Evolutionary conservation across 1,284 basidiomycete species (phyloP).

Genomic region (Apiotrichum sp.): DNA sequence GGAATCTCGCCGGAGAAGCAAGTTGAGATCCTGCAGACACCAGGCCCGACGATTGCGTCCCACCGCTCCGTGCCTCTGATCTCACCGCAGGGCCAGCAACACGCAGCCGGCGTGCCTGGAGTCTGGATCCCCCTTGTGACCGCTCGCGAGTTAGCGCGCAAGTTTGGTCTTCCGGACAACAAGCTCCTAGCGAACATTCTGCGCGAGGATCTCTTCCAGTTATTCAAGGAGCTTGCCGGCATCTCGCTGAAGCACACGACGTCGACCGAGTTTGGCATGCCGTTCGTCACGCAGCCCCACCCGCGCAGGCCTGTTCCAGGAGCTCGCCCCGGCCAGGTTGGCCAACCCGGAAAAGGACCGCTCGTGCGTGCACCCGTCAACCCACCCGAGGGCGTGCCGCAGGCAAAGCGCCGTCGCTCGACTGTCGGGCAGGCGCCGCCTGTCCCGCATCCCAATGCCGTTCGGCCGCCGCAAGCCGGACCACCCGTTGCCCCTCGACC

Average conservation of each 20-base stretch:
- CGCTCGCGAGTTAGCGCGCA: slow-evolving; percentile 30
- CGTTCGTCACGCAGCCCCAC: slow-evolving; percentile 18
- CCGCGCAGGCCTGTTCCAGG: neutral
- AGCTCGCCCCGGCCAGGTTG: slow-evolving; percentile 2
- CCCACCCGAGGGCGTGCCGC: slow-evolving; percentile 35
- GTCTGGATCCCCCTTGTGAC: slow-evolving; percentile 36
- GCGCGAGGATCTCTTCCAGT: slow-evolving; percentile 34
- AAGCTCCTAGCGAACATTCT: slow-evolving; percentile 29
- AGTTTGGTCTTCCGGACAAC: slow-evolving; percentile 17
- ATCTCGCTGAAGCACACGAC: slow-evolving; percentile 32
- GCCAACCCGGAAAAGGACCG: slow-evolving; percentile 24
- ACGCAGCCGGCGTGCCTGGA: slow-evolving; percentile 34
- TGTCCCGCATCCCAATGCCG: neutral
- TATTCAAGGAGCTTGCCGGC: slow-evolving; percentile 34
- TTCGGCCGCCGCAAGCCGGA: neutral
- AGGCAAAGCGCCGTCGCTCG: slow-evolving; percentile 38
- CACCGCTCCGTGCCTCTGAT: slow-evolving; percentile 24
- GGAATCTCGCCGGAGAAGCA: slow-evolving; percentile 25
- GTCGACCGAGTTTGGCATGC: slow-evolving; percentile 32
- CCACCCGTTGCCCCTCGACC: too few species aligned
- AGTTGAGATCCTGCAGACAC: slow-evolving; percentile 26
- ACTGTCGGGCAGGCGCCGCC: slow-evolving; percentile 21
- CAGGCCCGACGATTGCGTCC: slow-evolving; percentile 20
- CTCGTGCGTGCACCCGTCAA: slow-evolving; percentile 31
- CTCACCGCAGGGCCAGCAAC: slow-evolving; percentile 19